These are phyloP conservation scores for Mycena belliarum DNA, from an alignment of 768 basidiomycete species.

Conservation along the genomic window DNA sequence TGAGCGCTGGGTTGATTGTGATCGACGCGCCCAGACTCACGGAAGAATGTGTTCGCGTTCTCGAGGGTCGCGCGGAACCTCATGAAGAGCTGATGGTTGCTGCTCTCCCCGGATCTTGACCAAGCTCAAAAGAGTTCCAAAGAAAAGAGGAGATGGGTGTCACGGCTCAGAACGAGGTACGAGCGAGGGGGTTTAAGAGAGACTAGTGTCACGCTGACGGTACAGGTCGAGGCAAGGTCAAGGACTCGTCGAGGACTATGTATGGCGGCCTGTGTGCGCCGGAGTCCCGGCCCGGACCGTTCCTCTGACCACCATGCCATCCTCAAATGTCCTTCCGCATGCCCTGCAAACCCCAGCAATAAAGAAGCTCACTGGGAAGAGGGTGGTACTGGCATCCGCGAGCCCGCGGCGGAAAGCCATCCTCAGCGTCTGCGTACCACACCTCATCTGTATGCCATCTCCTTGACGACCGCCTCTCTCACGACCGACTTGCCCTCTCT, in stretches of 20 bases:
- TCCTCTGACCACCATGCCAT: not conserved
- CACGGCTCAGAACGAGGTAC: no score
- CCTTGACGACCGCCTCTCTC: not conserved
- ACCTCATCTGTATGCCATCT: not conserved
- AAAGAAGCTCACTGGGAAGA: slow-evolving; percentile 71
- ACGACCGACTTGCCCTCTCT: no score
- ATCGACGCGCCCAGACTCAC: slow-evolving; percentile 33
- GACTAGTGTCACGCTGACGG: no score
- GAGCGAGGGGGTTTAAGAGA: no score
- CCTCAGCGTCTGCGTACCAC: slow-evolving; percentile 71
- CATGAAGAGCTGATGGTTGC: slow-evolving; percentile 36
- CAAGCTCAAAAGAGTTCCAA: no score
- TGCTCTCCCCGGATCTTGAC: no score
- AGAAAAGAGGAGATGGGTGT: not conserved
- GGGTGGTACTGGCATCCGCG: slow-evolving; percentile 83
- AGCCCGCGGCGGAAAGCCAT: slow-evolving; percentile 87
- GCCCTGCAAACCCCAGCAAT: slow-evolving; percentile 64
- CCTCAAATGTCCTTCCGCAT: slow-evolving; percentile 48
- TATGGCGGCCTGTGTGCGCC: not conserved
- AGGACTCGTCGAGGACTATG: no score
- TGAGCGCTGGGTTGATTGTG: not conserved
- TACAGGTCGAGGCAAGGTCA: no score
- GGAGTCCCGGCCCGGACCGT: not conserved
- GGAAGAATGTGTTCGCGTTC: slow-evolving; percentile 57
- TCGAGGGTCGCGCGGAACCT: slow-evolving; percentile 63